A percentile compares a stretch with the other conserved stretches of the same genome.
Conservation (phyloP, 306 rosid genomes). For the Pachyrhizus erosus region DNA sequence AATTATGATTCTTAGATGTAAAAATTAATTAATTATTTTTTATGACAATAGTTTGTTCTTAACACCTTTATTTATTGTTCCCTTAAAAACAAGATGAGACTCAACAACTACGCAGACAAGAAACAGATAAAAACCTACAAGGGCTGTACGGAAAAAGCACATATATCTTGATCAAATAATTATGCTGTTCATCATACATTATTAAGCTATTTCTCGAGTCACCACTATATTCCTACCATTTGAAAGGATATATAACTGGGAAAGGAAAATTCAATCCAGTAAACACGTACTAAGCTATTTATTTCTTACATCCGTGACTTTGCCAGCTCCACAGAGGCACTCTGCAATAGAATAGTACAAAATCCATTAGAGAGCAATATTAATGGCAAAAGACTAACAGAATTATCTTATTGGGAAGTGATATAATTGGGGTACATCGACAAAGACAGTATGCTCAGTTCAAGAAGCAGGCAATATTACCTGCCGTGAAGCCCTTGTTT, state of each 20-base stretch:
- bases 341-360: slow-evolving; percentile 44
- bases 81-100: too few relatives aligned
- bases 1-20: too few relatives aligned
- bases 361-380: slow-evolving; percentile 38
- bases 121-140: neutral
- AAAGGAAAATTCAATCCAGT: neutral
- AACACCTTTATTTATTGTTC: too few relatives aligned
- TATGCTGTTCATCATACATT: slow-evolving; percentile 3
- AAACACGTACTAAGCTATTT: neutral
- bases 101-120: too few relatives aligned
- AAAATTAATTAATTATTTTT: too few relatives aligned
- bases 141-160: slow-evolving; percentile 11
- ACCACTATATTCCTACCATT: slow-evolving; percentile 26
- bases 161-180: slow-evolving; percentile 4
- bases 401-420: neutral
- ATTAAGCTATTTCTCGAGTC: slow-evolving; percentile 17
- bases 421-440: neutral
- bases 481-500: neutral
- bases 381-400: neutral
- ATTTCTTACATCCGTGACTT: slow-evolving; percentile 48
- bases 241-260: slow-evolving; percentile 6
- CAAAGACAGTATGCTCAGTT: neutral
- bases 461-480: neutral
- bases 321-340: slow-evolving; percentile 49
- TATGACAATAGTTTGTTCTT: too few relatives aligned